Conservation (phyloP, 2,329 filamentous ascomycete genomes). For the Hawksworthiomyces lignivorus region DNA sequence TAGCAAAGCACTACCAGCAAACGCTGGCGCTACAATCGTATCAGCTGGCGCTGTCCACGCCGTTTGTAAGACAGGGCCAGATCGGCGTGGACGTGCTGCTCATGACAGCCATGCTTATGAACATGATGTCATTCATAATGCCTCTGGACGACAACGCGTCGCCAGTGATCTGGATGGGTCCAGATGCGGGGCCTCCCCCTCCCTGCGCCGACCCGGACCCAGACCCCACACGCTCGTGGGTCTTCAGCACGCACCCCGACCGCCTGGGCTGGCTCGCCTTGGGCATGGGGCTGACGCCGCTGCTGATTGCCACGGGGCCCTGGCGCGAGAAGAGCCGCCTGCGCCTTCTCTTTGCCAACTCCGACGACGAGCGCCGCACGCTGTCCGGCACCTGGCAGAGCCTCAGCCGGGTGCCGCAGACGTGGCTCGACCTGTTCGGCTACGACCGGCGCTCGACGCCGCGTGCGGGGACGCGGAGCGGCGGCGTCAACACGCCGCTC, state of each 20-base stretch:
- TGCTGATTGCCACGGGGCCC: constrained; percentile 14
- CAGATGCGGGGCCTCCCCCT: background rate
- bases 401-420: constrained; percentile 12
- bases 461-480: background rate
- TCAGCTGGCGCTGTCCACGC: constrained; percentile 13
- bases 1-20: constrained; percentile 18
- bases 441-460: constrained; percentile 5
- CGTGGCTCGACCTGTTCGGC: constrained; percentile 16
- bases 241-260: constrained; percentile 16
- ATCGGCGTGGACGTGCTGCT: constrained; percentile 16
- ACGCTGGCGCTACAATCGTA: constrained; percentile 15
- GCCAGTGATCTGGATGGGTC: constrained; percentile 3
- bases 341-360: constrained; percentile 12
- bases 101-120: constrained; percentile 18
- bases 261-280: constrained; percentile 17
- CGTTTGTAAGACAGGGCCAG: constrained; percentile 14
- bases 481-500: background rate
- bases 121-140: constrained; percentile 17
- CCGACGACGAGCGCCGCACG: constrained; percentile 14
- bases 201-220: constrained; percentile 9
- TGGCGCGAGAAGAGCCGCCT: constrained; percentile 14
- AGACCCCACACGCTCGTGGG: constrained; percentile 16
- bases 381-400: constrained; percentile 15
- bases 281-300: constrained; percentile 14
- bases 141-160: constrained; percentile 13